Evolutionary conservation across 768 basidiomycete genomes (phyloP).

Genomic region (Pisolithus albus): DNA sequence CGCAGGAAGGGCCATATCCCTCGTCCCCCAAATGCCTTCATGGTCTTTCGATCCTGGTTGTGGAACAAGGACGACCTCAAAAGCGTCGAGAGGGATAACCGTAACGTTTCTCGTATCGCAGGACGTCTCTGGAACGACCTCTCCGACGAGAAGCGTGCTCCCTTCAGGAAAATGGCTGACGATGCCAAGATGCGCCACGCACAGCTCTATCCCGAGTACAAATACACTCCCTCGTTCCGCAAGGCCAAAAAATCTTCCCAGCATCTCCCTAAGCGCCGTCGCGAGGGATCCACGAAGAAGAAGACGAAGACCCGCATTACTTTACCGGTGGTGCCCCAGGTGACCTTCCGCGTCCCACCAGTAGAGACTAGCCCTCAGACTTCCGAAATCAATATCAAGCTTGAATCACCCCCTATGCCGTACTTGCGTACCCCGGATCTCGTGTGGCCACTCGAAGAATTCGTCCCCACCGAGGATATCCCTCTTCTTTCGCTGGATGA

Average conservation of each 20-base stretch:
- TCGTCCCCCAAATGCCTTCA: slow-evolving; percentile 82
- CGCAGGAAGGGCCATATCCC: slow-evolving; percentile 49
- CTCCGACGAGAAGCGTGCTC: slow-evolving; percentile 36
- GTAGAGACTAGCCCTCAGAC: background rate
- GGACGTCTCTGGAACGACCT: slow-evolving; percentile 64
- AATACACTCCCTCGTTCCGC: slow-evolving; percentile 46
- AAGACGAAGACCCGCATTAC: slow-evolving; percentile 7
- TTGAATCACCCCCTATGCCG: background rate
- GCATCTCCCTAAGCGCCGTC: slow-evolving; percentile 30
- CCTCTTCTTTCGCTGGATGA: slow-evolving; percentile 28
- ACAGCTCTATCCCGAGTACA: slow-evolving; percentile 50
- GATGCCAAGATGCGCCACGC: slow-evolving; percentile 43
- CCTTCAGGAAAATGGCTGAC: slow-evolving; percentile 43
- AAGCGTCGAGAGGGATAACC: slow-evolving; percentile 58
- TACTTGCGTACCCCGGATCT: slow-evolving; percentile 16
- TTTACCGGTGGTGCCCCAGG: background rate
- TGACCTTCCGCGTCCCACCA: background rate
- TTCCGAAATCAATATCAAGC: slow-evolving; percentile 1
- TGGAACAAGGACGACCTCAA: slow-evolving; percentile 46
- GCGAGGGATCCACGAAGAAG: slow-evolving; percentile 14
- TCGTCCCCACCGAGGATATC: slow-evolving; percentile 30
- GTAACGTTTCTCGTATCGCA: slow-evolving; percentile 64
- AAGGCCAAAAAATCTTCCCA: slow-evolving; percentile 18
- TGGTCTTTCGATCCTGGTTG: slow-evolving; percentile 69
- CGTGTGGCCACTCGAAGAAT: slow-evolving; percentile 3